A percentile compares a stretch with the other conserved stretches of the same genome.
These are phyloP conservation scores for Phytophthora agathidicida DNA, from an alignment of 352 stramenopile genomes.

Conservation along the genomic window DNA sequence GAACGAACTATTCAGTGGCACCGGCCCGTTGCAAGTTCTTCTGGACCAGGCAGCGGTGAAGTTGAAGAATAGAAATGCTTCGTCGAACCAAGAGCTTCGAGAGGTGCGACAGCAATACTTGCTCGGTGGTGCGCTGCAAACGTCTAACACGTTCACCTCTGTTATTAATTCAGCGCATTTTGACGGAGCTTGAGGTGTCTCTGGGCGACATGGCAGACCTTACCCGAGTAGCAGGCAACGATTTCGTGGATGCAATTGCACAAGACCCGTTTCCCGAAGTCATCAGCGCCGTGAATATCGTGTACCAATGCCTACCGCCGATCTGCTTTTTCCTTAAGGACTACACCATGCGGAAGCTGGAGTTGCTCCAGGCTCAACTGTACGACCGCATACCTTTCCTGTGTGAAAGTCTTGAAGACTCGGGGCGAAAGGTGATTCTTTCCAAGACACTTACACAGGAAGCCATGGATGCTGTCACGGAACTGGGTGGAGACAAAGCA, in stretches of 20 bases:
- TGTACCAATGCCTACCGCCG: conserved; percentile 42
- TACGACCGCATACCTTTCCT: conserved; percentile 55
- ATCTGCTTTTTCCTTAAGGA: conserved; percentile 58
- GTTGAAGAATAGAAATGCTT: conserved; percentile 1
- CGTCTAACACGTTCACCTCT: background rate
- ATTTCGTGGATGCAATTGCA: conserved; percentile 36
- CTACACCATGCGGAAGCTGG: conserved; percentile 39
- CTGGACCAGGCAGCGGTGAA: conserved; percentile 25
- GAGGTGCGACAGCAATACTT: conserved; percentile 21
- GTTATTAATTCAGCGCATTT: conserved; percentile 26
- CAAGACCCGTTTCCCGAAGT: conserved; percentile 29
- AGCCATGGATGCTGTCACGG: conserved; percentile 33
- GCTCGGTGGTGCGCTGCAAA: background rate
- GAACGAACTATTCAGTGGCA: conserved; percentile 22
- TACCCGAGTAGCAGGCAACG: conserved; percentile 42
- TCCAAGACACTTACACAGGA: conserved; percentile 22
- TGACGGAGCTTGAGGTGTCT: conserved; percentile 51
- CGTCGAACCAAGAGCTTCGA: conserved; percentile 14
- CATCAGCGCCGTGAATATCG: conserved; percentile 24
- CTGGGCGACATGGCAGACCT: conserved; percentile 44
- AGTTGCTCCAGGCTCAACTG: conserved; percentile 35
- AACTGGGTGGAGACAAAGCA: conserved; percentile 24
- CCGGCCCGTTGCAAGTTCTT: conserved; percentile 30
- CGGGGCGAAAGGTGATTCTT: conserved; percentile 30
- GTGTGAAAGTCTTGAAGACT: conserved; percentile 12